Base-by-base conservation (phyloP, 139 green algal species). In the Zygnema circumcarinatum region DNA sequence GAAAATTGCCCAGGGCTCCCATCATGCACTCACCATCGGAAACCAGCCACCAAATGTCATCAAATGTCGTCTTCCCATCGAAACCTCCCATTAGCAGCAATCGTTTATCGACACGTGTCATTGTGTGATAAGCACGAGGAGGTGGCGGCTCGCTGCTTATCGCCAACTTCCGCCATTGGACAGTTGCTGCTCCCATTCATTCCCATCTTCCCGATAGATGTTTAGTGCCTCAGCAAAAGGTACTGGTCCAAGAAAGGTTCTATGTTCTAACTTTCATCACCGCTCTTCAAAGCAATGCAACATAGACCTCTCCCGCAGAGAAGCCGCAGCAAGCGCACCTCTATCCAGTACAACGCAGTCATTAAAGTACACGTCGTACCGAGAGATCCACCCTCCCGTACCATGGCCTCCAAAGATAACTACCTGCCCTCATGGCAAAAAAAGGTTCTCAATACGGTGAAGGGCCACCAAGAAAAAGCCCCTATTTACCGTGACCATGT, bases 351-450 rank as follows among this genome's bases (percentile, higher is more conserved):
- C 31, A 1, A 88, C 76, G 75, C 33, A 38, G 75, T 88, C 83
- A 20, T 88, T 78, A 74, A 79, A 79, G 41, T 88, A 88, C 21
- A 88, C 41, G 83, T 88, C 83, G 7, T 88, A 89, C 35, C 76
- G 75, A 3, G 83, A 86, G 75, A 88, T n/a, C 83, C 83, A 88
- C 31, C 83, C 83, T 25, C 31, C 83, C 39, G 33, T 73, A 54
- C 83, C 32, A 38, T 88, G 83, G 3, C 83, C 83, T 2, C 83
- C 83, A n/a, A 88, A 88, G 29, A 88, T 31, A 38, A 84, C 36
- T 29, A 88, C 81, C 83, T 88, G 76, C 33, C 52, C 11, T n/a
- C n/a, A n/a, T n/a, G n/a, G n/a, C n/a, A n/a, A n/a, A n/a, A n/a
- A 31, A 20, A 35, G 29, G 56, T 25, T 72, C 25, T 25, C 25